Evolutionary conservation across 2,329 filamentous ascomycete species (phyloP).

Genomic region (Rugonectria rugulosa): DNA sequence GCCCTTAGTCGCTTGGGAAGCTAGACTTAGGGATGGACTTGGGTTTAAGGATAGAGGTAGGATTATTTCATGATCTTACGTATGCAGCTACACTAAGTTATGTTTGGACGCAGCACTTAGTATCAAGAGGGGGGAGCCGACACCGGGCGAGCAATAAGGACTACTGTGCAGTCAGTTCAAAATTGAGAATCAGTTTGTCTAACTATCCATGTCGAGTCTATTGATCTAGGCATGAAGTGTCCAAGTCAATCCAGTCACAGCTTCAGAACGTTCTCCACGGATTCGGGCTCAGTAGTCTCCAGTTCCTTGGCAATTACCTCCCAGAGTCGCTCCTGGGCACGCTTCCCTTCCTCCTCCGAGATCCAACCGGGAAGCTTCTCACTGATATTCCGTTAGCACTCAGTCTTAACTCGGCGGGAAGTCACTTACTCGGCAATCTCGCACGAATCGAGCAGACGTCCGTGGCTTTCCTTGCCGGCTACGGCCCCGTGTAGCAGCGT

Average conservation of each 20-base stretch:
- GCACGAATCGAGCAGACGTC: constrained; percentile 35
- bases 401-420: not conserved
- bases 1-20: too few relatives aligned
- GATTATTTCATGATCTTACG: too few relatives aligned
- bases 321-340: constrained; percentile 39
- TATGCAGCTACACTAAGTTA: too few relatives aligned
- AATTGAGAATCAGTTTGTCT: too few relatives aligned
- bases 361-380: constrained; percentile 34
- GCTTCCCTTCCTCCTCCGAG: constrained; percentile 25
- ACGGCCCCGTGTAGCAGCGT: constrained; percentile 37
- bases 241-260: not conserved
- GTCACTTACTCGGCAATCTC: constrained; percentile 39
- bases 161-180: too few relatives aligned
- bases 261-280: constrained; percentile 25
- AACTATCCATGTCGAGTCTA: too few relatives aligned
- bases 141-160: too few relatives aligned
- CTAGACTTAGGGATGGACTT: too few relatives aligned
- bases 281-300: constrained; percentile 39
- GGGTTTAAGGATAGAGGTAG: too few relatives aligned
- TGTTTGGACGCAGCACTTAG: too few relatives aligned
- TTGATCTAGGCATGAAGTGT: not conserved
- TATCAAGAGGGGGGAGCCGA: too few relatives aligned
- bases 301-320: constrained; percentile 37
- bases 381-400: constrained; percentile 12
- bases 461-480: constrained; percentile 39